A percentile compares a stretch with the other conserved stretches of the same genome.
phyloP scores from a whole-genome alignment of 495 filamentous ascomycete genomes.

The Podospora didyma region DNA sequence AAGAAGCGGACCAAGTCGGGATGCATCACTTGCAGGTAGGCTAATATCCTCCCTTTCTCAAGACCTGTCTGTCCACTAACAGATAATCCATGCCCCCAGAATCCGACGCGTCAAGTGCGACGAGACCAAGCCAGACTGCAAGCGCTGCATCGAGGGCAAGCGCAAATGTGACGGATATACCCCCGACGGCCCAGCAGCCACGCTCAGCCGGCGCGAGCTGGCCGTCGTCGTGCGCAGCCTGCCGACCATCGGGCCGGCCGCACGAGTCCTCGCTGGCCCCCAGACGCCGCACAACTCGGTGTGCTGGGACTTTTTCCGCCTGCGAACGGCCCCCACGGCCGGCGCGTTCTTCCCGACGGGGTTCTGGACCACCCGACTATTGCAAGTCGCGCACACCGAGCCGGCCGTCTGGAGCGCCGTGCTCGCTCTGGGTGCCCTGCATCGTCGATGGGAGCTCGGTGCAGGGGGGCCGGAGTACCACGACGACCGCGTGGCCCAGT shows the following conservation, averaged over 20 bases:
- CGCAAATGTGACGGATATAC: no score
- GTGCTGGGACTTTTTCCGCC: constrained; percentile 25
- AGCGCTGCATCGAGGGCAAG: no score
- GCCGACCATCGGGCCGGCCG: constrained; percentile 37
- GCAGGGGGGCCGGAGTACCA: neutral
- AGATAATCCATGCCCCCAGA: no score
- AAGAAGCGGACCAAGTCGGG: no score
- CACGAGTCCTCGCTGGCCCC: constrained; percentile 31
- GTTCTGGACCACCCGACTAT: constrained; percentile 52
- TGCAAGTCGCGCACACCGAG: constrained; percentile 48
- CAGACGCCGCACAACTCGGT: constrained; percentile 31
- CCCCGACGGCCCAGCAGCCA: no score
- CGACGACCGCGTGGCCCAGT: neutral
- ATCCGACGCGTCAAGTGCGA: no score
- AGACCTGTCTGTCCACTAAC: no score
- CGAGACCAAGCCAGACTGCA: no score
- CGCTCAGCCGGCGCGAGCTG: constrained; percentile 12
- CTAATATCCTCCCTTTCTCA: no score
- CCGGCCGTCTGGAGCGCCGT: constrained; percentile 53
- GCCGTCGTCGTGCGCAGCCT: constrained; percentile 30
- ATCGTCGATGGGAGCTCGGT: constrained; percentile 23
- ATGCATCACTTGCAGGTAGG: no score
- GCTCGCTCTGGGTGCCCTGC: constrained; percentile 37
- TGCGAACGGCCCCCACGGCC: constrained; percentile 15
- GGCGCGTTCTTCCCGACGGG: constrained; percentile 12